phyloP scores from a whole-genome alignment of 495 filamentous ascomycete species.

The Cryomyces antarcticus region DNA sequence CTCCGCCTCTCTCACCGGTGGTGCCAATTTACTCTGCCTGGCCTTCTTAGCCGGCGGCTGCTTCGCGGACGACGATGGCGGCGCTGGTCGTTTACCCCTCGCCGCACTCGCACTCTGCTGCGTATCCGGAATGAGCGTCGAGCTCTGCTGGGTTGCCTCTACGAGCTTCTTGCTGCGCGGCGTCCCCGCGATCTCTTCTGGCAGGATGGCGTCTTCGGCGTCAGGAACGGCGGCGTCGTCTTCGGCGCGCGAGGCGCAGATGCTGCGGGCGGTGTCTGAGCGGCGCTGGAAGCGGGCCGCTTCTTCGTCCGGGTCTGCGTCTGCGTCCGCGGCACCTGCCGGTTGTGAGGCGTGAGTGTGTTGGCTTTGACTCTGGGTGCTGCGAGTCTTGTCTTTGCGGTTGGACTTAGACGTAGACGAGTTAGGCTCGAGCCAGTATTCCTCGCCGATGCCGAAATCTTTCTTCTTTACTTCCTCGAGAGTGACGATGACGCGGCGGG shows the following conservation, averaged over 20 bases:
- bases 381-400: slow-evolving; percentile 5
- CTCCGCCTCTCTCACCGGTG: slow-evolving; percentile 20
- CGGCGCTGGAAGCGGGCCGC: too few species aligned
- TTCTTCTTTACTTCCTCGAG: slow-evolving; percentile 64
- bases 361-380: slow-evolving; percentile 6
- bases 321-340: slow-evolving; percentile 2
- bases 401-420: slow-evolving; percentile 15
- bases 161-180: slow-evolving; percentile 1
- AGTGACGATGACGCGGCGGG: slow-evolving; percentile 46
- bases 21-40: slow-evolving; percentile 8
- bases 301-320: slow-evolving; percentile 4
- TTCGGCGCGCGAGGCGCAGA: neutral
- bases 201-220: slow-evolving; percentile 14
- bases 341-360: slow-evolving; percentile 1
- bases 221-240: slow-evolving; percentile 12
- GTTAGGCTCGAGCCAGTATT: slow-evolving; percentile 48
- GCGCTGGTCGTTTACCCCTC: slow-evolving; percentile 10
- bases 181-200: slow-evolving; percentile 9
- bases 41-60: slow-evolving; percentile 22
- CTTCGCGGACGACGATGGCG: slow-evolving; percentile 16
- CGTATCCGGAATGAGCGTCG: slow-evolving; percentile 7
- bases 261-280: too few species aligned
- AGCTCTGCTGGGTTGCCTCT: neutral
- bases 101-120: slow-evolving; percentile 4
- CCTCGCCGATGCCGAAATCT: slow-evolving; percentile 67